Evolutionary conservation across 148 eudicot genomes (phyloP).

Genomic region (Cornus suecica): DNA sequence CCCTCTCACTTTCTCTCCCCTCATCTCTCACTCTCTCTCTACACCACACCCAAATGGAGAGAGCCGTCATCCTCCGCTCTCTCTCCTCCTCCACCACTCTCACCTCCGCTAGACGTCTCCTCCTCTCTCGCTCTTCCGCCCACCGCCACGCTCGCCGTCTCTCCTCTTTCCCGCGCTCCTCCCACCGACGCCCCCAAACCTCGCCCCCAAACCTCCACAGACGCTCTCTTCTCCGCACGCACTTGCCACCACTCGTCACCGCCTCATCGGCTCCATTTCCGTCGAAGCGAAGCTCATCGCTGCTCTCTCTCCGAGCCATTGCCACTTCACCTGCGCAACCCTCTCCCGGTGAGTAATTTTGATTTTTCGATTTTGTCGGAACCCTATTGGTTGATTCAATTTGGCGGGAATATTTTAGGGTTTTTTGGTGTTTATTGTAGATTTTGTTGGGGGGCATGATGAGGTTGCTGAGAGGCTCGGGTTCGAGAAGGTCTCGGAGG

Average conservation of each 20-base stretch:
- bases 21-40: neutral
- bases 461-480: slow-evolving; percentile 78
- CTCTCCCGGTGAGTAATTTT: slow-evolving; percentile 28
- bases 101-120: slow-evolving; percentile 30
- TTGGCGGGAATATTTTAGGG: slow-evolving; percentile 3
- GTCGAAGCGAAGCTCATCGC: slow-evolving; percentile 31
- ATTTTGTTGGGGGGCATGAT: slow-evolving; percentile 39
- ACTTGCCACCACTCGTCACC: slow-evolving; percentile 26
- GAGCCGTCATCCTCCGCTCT: slow-evolving; percentile 57
- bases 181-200: slow-evolving; percentile 23
- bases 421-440: slow-evolving; percentile 20
- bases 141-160: slow-evolving; percentile 20
- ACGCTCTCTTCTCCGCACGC: slow-evolving; percentile 29
- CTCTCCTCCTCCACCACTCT: slow-evolving; percentile 35
- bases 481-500: slow-evolving; percentile 80
- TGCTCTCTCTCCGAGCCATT: slow-evolving; percentile 50
- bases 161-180: slow-evolving; percentile 23
- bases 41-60: slow-evolving; percentile 45
- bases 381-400: neutral
- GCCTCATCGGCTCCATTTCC: slow-evolving; percentile 22
- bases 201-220: slow-evolving; percentile 28
- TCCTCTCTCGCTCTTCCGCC: slow-evolving; percentile 29
- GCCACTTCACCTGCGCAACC: slow-evolving; percentile 53
- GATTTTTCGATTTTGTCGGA: neutral
- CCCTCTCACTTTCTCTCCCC: slow-evolving; percentile 1